phyloP scores from a whole-genome alignment of 441 rosid species.

The Melianthus villosus region DNA sequence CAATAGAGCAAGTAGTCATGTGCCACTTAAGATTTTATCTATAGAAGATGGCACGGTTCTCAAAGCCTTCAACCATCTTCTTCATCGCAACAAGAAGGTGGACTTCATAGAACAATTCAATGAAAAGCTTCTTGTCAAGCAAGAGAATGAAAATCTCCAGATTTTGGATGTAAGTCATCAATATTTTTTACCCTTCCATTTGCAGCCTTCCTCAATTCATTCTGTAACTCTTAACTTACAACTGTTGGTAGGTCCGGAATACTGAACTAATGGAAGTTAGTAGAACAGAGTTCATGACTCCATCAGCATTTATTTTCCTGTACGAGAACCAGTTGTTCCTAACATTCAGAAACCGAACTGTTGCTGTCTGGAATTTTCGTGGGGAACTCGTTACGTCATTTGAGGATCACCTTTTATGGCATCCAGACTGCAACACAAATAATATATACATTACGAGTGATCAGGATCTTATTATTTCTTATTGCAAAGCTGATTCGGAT shows the following conservation, averaged over 20 bases:
- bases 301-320: constrained; percentile 63
- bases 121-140: constrained; percentile 83
- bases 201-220: constrained; percentile 2
- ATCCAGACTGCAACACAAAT: constrained; percentile 91
- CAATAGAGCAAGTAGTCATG: constrained; percentile 38
- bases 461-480: constrained; percentile 88
- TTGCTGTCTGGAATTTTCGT: constrained; percentile 83
- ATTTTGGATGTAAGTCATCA: constrained; percentile 50
- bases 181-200: not conserved
- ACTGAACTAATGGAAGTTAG: constrained; percentile 50
- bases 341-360: constrained; percentile 58
- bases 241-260: constrained; percentile 40
- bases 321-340: constrained; percentile 68
- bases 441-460: constrained; percentile 82
- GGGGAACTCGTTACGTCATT: constrained; percentile 77
- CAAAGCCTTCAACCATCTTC: constrained; percentile 54
- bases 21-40: constrained; percentile 57
- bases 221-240: constrained; percentile 1
- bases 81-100: constrained; percentile 73
- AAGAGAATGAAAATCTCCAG: constrained; percentile 72
- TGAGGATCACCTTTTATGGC: constrained; percentile 79
- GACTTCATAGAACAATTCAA: constrained; percentile 74
- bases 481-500: constrained; percentile 78
- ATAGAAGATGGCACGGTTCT: constrained; percentile 80
- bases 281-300: constrained; percentile 51